A percentile compares a stretch with the other conserved stretches of the same genome.
Evolutionary conservation across 768 basidiomycete species (phyloP).

Genomic region (Leccinum disarticulatum): DNA sequence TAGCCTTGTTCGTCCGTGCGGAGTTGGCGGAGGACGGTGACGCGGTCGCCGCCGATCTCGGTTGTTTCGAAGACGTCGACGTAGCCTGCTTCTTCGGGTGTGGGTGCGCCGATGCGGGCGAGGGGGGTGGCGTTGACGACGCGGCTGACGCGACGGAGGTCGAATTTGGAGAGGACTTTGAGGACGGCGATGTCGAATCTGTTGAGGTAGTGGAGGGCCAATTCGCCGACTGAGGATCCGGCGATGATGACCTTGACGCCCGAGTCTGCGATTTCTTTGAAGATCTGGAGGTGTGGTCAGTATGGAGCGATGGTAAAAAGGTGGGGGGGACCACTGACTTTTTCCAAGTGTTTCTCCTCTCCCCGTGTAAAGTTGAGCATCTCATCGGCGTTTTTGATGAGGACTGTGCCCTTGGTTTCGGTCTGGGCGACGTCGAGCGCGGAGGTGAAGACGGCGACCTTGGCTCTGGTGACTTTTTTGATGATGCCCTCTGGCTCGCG

Average conservation of each 20-base stretch:
- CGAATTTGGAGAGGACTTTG: slow-evolving; percentile 97
- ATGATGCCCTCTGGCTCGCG: slow-evolving; percentile 90
- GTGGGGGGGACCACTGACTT: slow-evolving; percentile 39
- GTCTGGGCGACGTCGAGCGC: slow-evolving; percentile 94
- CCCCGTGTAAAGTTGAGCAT: slow-evolving; percentile 96
- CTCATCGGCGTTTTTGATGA: slow-evolving; percentile 93
- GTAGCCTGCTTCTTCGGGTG: slow-evolving; percentile 91
- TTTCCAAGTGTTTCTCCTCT: slow-evolving; percentile 96
- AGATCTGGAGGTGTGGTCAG: slow-evolving; percentile 56
- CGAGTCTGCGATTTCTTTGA: slow-evolving; percentile 95
- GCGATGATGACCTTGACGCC: slow-evolving; percentile 94
- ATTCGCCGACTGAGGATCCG: slow-evolving; percentile 90
- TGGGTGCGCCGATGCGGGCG: slow-evolving; percentile 93
- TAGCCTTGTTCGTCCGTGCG: slow-evolving; percentile 62
- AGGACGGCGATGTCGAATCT: slow-evolving; percentile 91
- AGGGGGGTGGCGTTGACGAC: slow-evolving; percentile 96
- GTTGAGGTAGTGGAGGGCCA: slow-evolving; percentile 96
- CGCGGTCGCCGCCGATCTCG: slow-evolving; percentile 97
- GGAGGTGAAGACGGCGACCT: slow-evolving; percentile 95
- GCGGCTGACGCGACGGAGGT: slow-evolving; percentile 89
- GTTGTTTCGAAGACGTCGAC: slow-evolving; percentile 94
- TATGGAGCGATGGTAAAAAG: too few relatives aligned
- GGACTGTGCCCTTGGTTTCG: slow-evolving; percentile 97
- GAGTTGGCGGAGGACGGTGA: slow-evolving; percentile 92
- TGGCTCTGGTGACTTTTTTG: slow-evolving; percentile 81